Conservation (phyloP, 768 basidiomycete genomes). For the Suillus subluteus region DNA sequence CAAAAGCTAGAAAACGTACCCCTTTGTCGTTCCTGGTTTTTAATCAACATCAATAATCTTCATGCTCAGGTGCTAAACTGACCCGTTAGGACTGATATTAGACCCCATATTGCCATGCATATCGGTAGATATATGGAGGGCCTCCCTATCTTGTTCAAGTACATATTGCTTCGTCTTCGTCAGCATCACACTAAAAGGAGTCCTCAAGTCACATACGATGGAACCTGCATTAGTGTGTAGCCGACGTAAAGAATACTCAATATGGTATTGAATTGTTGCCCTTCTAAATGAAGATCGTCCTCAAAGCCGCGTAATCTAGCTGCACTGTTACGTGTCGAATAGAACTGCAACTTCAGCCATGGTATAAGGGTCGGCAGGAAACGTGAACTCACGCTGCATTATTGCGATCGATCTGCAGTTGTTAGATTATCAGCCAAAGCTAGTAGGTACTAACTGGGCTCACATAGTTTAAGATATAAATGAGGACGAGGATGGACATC, state of each 20-base stretch:
- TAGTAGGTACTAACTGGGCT: conserved; percentile 13
- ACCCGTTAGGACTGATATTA: conserved; percentile 59
- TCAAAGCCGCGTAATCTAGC: conserved; percentile 76
- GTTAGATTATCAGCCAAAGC: not conserved
- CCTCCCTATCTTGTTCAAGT: conserved; percentile 65
- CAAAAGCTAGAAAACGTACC: conserved; percentile 24
- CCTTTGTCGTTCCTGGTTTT: conserved; percentile 43
- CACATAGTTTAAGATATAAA: conserved; percentile 41
- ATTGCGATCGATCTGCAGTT: conserved; percentile 65
- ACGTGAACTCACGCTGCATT: conserved; percentile 56
- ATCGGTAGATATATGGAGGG: conserved; percentile 70
- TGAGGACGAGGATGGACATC: conserved; percentile 39
- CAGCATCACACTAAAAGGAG: not conserved
- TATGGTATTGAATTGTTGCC: conserved; percentile 66
- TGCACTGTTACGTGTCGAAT: conserved; percentile 46
- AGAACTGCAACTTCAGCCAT: not conserved
- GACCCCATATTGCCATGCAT: conserved; percentile 77
- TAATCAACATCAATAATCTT: conserved; percentile 7
- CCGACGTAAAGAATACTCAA: conserved; percentile 72
- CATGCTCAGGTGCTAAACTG: conserved; percentile 11
- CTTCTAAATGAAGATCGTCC: conserved; percentile 62
- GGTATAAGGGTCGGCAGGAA: not conserved
- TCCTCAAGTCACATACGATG: conserved; percentile 52
- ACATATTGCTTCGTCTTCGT: conserved; percentile 60
- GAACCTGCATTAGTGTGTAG: conserved; percentile 81